phyloP scores from a whole-genome alignment of 345 rosid species.

The Euclidium syriacum region DNA sequence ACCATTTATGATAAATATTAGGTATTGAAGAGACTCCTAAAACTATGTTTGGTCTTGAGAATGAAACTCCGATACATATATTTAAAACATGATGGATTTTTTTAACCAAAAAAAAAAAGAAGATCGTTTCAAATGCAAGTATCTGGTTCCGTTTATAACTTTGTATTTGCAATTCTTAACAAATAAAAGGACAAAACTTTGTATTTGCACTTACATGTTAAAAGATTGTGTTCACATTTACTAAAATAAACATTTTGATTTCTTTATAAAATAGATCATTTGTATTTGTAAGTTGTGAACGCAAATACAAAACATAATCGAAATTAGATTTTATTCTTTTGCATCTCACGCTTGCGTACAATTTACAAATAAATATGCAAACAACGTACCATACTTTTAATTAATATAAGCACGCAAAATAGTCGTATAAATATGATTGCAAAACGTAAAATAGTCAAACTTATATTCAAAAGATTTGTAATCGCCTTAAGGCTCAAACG shows the following conservation, averaged over 20 bases:
- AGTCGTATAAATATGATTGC: neutral
- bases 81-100: too few relatives aligned
- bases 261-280: neutral
- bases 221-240: neutral
- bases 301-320: neutral
- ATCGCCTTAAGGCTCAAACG: neutral
- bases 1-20: too few relatives aligned
- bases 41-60: too few relatives aligned
- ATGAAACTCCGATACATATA: too few relatives aligned
- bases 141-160: too few relatives aligned
- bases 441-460: neutral
- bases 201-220: too few relatives aligned
- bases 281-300: constrained; percentile 7
- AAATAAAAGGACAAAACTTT: too few relatives aligned
- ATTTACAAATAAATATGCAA: neutral
- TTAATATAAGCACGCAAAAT: too few relatives aligned
- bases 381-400: neutral
- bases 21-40: too few relatives aligned
- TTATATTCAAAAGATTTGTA: neutral
- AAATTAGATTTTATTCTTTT: neutral
- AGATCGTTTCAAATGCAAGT: too few relatives aligned
- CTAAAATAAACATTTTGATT: neutral
- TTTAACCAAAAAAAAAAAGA: too few relatives aligned
- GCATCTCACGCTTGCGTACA: neutral
- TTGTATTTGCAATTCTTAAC: too few relatives aligned